A percentile compares a stretch with the other conserved stretches of the same genome.
Conservation (phyloP, 768 basidiomycete genomes). For the Rhodotorula graminis region DNA sequence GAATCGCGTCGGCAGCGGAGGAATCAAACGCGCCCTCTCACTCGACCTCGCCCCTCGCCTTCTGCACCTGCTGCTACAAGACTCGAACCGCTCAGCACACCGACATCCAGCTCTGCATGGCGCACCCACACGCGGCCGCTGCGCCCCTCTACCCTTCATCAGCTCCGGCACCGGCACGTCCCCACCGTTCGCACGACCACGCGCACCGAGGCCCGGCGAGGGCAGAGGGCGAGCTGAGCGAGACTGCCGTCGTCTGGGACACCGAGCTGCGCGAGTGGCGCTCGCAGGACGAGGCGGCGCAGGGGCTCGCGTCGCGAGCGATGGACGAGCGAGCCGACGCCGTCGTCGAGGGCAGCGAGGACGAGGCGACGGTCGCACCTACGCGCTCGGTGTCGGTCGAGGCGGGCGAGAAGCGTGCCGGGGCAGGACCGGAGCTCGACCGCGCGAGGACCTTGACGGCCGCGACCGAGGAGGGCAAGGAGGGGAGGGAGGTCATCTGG, state of each 20-base stretch:
- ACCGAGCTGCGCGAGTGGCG: slow-evolving; percentile 14
- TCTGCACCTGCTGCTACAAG: too few species aligned
- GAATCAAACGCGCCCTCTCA: too few species aligned
- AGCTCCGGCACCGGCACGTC: background rate
- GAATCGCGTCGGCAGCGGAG: too few species aligned
- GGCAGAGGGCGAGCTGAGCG: slow-evolving; percentile 1
- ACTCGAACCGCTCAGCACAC: too few species aligned
- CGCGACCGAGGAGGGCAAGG: background rate
- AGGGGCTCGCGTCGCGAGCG: background rate
- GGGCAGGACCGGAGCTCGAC: background rate
- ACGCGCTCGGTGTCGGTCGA: background rate
- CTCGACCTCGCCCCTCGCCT: too few species aligned
- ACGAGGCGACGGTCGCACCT: background rate
- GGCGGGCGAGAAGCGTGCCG: background rate
- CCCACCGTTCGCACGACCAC: background rate
- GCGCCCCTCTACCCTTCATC: too few species aligned
- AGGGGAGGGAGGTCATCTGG: slow-evolving; percentile 18
- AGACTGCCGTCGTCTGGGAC: slow-evolving; percentile 30
- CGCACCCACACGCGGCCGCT: too few species aligned
- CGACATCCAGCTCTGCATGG: too few species aligned
- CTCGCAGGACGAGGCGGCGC: slow-evolving; percentile 15
- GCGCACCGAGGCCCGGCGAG: background rate
- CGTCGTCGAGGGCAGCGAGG: background rate
- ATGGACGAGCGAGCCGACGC: background rate
- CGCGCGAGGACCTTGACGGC: background rate